Evolutionary conservation across 306 rosid species (phyloP), one percentile per base, ranked within the genome.

Genomic region (Prunus mume): DNA sequence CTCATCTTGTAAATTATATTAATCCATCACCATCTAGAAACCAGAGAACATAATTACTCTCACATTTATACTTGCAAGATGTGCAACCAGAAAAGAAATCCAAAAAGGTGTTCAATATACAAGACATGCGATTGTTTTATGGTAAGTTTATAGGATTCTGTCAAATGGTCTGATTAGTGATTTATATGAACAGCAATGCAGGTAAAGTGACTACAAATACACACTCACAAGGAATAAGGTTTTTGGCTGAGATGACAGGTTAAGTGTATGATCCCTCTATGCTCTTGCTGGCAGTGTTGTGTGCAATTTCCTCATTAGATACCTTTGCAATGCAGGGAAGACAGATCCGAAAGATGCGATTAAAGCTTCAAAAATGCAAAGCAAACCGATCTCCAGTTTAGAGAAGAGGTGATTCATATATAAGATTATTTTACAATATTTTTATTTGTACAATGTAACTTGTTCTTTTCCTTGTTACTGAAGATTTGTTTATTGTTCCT

Each of bases 211-310:
- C 99, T 62, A 95, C 97, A 60, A 86, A 79, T 69, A 54, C 41
- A 57, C 87, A 88, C 85, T 95, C 99, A 1, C 99, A 95, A 78
- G 99, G 99, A 81, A 89, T 92, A 75, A 79, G 99, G 62, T 95
- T 92, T 87, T 91, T 95, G 69, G 71, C 92, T 4, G 91, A 91
- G 84, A 79, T 95, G 76, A 72, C 97, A 91, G 93, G 97, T 90
- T 65, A 71, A 78, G 73, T 63, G 67, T 67, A 54, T 43, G 28
- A 47, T 30, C 28, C 76, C 54, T 73, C 18, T 47, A 28, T 41
- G 49, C 70, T 66, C 72, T 51, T 68, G 51, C 74, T 62, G 64
- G 63, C 52, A 62, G 64, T 56, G 54, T 17, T 57, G 46, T 57
- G 34, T 67, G 71, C 68, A 65, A 64, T 79, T 68, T 82, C 62